Base-by-base conservation (phyloP, 208 protist genomes). In the Leishmania amazonensis region DNA sequence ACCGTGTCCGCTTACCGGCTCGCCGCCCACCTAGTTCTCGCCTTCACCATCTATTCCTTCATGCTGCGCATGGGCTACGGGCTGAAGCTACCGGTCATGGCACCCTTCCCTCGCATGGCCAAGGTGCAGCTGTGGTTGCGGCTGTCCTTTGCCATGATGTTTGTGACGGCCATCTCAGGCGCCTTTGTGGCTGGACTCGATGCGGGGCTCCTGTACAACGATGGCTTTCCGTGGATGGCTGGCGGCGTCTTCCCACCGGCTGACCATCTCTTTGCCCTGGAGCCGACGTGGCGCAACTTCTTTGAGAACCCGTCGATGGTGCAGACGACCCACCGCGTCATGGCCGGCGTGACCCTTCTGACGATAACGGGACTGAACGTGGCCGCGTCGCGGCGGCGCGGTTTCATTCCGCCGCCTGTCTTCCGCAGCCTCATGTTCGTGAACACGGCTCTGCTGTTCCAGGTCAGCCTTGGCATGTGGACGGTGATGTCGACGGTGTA, bases 21-120 rank as follows among this genome's bases (percentile, higher is more conserved):
- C 53, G 92, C 98, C 3, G 84, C 95, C 17, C 99, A 99, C 87
- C 87, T 99, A 40, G 89, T 93, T n/a, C 87, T 97, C 0, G 98
- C 99, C 47, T 98, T 99, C 83, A 90, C 92, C 19, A 98, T 99
- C 65, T 99, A 98, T 85, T 81, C 87, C 31, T 83, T 82, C 81
- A 95, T 97, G 93, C 88, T 98, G 79, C 88, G 86, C 76, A 89
- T 97, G 86, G 94, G 88, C 49, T 96, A 89, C 78, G 88, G 89
- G 11, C 88, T 97, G 75, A 93, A 88, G 58, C 74, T 91, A 40
- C 91, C 91, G 24, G 79, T 79, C 49, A 87, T 89, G 81, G 62
- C 38, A 11, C 31, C 79, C 8, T 95, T 94, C 79, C 77, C 84
- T 9, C 87, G 89, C 35, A 79, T 88, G 64, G 75, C 80, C 2